phyloP scores from a whole-genome alignment of 352 stramenopile species.

The Phytopythium kandeliae region DNA sequence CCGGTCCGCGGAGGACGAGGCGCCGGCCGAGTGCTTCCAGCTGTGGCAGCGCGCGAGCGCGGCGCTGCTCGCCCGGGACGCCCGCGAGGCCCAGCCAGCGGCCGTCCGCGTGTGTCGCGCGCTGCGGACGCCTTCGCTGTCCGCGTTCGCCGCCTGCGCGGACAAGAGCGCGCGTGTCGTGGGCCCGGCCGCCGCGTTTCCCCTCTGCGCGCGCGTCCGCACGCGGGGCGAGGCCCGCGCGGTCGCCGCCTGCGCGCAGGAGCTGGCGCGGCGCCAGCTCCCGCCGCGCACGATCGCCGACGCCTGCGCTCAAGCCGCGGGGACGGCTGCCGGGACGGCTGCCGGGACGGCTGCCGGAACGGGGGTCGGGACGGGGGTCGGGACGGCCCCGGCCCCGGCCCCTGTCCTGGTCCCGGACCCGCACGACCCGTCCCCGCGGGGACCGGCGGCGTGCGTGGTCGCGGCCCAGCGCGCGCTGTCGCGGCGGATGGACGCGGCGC shows the following conservation, averaged over 20 bases:
- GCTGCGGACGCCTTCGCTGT: conserved; percentile 13
- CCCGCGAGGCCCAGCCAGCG: conserved; percentile 6
- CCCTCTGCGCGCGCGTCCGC: conserved; percentile 20
- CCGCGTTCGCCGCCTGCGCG: conserved; percentile 22
- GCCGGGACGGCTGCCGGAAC: too few species aligned
- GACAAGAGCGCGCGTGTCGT: conserved; percentile 18
- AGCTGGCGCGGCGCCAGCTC: conserved; percentile 16
- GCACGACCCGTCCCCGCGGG: too few species aligned
- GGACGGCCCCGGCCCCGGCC: too few species aligned
- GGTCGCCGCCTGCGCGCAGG: conserved; percentile 17
- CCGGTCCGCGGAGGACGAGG: conserved; percentile 18
- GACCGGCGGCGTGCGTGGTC: conserved; percentile 36
- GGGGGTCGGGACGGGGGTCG: too few species aligned
- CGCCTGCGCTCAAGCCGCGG: conserved; percentile 21
- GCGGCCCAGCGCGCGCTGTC: conserved; percentile 32
- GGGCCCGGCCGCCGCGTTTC: conserved; percentile 12
- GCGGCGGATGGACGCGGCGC: conserved; percentile 34
- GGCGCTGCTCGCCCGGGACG: conserved; percentile 13
- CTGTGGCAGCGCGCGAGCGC: conserved; percentile 26
- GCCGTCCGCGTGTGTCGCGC: conserved; percentile 11
- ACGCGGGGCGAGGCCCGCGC: not conserved
- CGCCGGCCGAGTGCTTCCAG: conserved; percentile 27
- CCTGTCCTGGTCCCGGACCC: too few species aligned
- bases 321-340: too few species aligned
- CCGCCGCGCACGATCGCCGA: conserved; percentile 13